Conservation (phyloP, 176 grass and related monocot species). For the Secale cereale region DNA sequence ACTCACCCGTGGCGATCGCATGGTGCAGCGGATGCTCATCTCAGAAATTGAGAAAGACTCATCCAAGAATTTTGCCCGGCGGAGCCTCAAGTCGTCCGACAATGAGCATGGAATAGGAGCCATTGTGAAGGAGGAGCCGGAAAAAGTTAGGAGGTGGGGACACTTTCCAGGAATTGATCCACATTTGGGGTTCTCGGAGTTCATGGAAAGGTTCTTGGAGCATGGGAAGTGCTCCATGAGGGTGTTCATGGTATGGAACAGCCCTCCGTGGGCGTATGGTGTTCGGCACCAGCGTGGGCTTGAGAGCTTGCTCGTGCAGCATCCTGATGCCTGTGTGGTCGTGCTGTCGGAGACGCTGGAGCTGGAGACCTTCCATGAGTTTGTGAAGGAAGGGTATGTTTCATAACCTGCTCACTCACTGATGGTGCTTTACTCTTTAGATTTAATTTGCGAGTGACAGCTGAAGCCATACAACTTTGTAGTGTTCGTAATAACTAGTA, state of each 20-base stretch:
- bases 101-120: slow-evolving; percentile 29
- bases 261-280: slow-evolving; percentile 69
- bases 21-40: slow-evolving; percentile 57
- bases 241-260: slow-evolving; percentile 98
- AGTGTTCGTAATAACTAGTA: neutral
- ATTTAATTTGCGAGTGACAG: neutral
- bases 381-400: slow-evolving; percentile 82
- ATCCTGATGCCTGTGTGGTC: slow-evolving; percentile 67
- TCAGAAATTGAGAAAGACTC: slow-evolving; percentile 55
- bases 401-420: neutral
- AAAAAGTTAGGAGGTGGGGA: slow-evolving; percentile 59
- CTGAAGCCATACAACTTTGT: neutral
- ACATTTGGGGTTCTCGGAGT: slow-evolving; percentile 65
- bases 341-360: slow-evolving; percentile 78
- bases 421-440: neutral
- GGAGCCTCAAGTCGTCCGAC: slow-evolving; percentile 35
- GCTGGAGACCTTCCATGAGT: slow-evolving; percentile 69
- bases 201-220: slow-evolving; percentile 72
- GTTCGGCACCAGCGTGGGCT: slow-evolving; percentile 73
- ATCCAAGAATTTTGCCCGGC: slow-evolving; percentile 33
- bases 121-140: slow-evolving; percentile 3
- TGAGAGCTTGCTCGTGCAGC: slow-evolving; percentile 83
- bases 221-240: slow-evolving; percentile 52
- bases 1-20: slow-evolving; percentile 71
- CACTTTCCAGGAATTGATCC: slow-evolving; percentile 72